Base-by-base conservation (phyloP, 1,284 basidiomycete genomes). In the Boletus mariae region DNA sequence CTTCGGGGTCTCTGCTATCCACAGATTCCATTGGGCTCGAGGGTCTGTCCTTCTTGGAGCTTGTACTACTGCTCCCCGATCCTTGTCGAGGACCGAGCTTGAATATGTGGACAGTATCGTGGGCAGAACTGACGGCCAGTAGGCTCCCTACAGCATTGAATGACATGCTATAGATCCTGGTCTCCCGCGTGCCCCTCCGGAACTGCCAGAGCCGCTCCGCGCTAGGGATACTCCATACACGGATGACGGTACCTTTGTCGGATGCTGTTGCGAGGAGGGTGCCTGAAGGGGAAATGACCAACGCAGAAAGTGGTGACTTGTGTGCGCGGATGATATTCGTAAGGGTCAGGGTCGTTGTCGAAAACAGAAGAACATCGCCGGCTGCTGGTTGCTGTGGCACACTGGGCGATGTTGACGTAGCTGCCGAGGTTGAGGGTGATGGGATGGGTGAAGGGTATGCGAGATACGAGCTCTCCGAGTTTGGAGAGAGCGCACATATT, bases 21-120 rank as follows among this genome's bases (percentile, higher is more conserved):
- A 88, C 72, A 2, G 83, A 84, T 37, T 80, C 84, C 12, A 80
- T 76, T 2, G 83, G 83, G 61, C 85, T 88, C 28, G 72, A 68
- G 15, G 75, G 71, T 46, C 67, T 57, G 35, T 66, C 58, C 44
- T 57, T 67, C 60, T 62, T 70, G 32, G 37, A 15, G 45, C 45
- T 26, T 15, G 52, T n/a, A 17, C 52, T 31, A 11, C 15, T 57
- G 28, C n/a, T 29, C 38, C 59, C 65, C 2, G 61, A 32, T n/a
- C 26, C 53, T 47, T 70, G 66, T 51, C 59, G 62, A 48, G 57
- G 52, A 2, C 65, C 68, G 10, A 99, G 77, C 68, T 92, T 93
- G 77, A 98, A 99, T 48, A 99, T 90, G 71, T 99, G 97, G 34
- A 99, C 94, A 8, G 96, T 99, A 60, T 94, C 94, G 57, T 94